Conservation (phyloP, 2,329 filamentous ascomycete species). For the Fusarium redolens region DNA sequence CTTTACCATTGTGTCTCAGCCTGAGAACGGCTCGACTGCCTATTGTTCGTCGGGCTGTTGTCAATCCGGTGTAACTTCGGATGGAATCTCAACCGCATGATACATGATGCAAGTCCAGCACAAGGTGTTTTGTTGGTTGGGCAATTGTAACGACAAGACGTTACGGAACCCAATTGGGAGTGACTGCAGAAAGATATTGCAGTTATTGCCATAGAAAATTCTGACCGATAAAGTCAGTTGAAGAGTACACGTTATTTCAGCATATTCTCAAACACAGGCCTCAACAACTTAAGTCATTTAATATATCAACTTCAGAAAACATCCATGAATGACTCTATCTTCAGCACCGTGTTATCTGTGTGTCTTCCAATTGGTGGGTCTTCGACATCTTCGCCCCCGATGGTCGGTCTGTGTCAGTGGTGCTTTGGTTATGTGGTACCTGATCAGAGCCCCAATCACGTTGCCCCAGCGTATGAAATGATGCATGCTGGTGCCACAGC, state of each 20-base stretch:
- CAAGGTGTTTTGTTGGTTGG: background rate
- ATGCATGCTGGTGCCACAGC: slow-evolving; percentile 21
- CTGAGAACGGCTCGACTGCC: background rate
- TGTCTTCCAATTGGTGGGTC: slow-evolving; percentile 36
- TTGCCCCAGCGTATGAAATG: slow-evolving; percentile 1
- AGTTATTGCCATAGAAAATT: background rate
- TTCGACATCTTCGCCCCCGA: slow-evolving; percentile 12
- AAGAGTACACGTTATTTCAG: too few relatives aligned
- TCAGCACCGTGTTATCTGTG: slow-evolving; percentile 35
- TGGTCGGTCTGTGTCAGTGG: slow-evolving; percentile 15
- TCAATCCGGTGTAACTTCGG: slow-evolving; percentile 6
- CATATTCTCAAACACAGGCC: background rate
- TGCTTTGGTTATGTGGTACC: slow-evolving; percentile 26
- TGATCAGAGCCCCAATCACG: slow-evolving; percentile 31
- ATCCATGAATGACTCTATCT: slow-evolving; percentile 2
- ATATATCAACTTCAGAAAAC: background rate
- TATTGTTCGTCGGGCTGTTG: slow-evolving; percentile 1
- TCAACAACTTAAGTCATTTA: background rate
- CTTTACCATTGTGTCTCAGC: slow-evolving; percentile 7
- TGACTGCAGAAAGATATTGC: background rate
- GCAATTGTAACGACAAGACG: background rate
- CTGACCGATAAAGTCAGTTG: background rate
- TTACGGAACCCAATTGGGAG: background rate
- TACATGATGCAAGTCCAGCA: background rate
- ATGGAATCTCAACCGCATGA: background rate